Conservation (phyloP, 129 eudicot genomes). For the Helichrysum umbraculigerum region DNA sequence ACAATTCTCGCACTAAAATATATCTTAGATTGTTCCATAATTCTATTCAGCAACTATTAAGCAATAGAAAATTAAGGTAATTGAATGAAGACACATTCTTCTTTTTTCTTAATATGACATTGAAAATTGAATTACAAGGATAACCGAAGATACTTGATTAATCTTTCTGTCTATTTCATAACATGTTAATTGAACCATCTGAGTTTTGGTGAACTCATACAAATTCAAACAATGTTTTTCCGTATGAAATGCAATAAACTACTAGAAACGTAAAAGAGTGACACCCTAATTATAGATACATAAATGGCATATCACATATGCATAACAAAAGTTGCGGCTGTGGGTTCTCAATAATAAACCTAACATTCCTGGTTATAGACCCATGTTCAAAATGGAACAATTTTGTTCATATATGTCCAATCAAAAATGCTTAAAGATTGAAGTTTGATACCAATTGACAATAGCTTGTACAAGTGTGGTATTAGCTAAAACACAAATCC, state of each 20-base stretch:
- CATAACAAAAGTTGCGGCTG: not conserved
- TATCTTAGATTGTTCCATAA: no score
- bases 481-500: not conserved
- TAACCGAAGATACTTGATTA: no score
- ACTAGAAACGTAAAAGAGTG: not conserved
- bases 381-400: slow-evolving; percentile 5
- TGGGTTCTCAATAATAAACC: slow-evolving; percentile 2
- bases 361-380: not conserved
- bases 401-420: slow-evolving; percentile 13
- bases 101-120: no score
- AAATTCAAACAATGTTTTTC: not conserved
- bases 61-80: no score
- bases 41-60: no score
- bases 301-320: not conserved
- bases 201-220: not conserved
- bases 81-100: no score
- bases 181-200: not conserved
- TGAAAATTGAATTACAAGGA: no score
- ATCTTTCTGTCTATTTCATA: no score
- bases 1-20: no score
- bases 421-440: not conserved
- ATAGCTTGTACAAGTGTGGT: not conserved
- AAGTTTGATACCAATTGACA: slow-evolving; percentile 8
- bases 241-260: not conserved
- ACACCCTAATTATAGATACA: no score